Evolutionary conservation across 331 rosid species (phyloP), one percentile per base, ranked within the genome.

Genomic region (Malus hybrid): DNA sequence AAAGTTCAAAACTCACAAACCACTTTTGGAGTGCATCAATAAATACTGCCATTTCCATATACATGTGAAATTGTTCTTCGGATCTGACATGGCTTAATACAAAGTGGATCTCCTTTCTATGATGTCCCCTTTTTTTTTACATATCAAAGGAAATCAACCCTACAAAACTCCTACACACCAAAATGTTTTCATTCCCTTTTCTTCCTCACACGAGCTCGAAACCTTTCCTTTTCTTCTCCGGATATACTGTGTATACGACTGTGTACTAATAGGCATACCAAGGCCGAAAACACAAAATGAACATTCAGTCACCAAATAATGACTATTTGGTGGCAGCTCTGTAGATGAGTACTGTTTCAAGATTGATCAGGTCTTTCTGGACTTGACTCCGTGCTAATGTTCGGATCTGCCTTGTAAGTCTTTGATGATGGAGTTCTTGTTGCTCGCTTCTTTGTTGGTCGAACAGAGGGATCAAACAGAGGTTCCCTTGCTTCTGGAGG

Each of bases 381-480:
- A 18, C 71, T 70, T 5, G 56, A 66, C 30, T 34, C 75, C n/a
- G 48, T 48, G 63, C 74, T 60, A 32, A 28, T 18, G 15, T 20
- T 71, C 52, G 73, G 70, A 76, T 53, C 58, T 33, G 77, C 19
- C 50, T 16, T n/a, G 75, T 73, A 65, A 71, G 29, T 77, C 42
- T 44, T 68, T 50, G 78, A 48, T 34, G 78, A 48, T 34, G 72
- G 84, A 81, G 7, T 77, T 84, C 44, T 63, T 56, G 87, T 87
- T 30, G 89, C 88, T 83, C 70, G 89, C 87, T 78, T 89, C 88
- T 89, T 89, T 20, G 84, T 76, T 4, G 93, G 90, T 70, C 70
- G 98, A 56, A 42, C 76, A 18, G 48, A 24, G 42, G 84, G 75
- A 69, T 81, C 86, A 70, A 57, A 73, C 67, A 71, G 70, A 24